phyloP scores from a whole-genome alignment of 495 filamentous ascomycete genomes.

The Aspergillus bridgeri region DNA sequence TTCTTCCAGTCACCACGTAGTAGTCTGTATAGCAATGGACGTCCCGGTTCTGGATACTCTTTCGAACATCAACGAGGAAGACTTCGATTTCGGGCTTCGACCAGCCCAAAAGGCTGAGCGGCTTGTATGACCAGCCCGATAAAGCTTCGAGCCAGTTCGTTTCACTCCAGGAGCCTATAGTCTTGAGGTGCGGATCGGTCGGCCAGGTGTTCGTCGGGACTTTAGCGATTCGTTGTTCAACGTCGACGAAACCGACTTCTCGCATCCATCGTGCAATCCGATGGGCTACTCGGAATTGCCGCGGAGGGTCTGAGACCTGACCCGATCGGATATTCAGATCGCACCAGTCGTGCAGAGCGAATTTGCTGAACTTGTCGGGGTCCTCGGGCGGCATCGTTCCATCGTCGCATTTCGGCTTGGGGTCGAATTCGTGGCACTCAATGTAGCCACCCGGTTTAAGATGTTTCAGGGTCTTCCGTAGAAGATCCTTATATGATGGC shows the following conservation, averaged over 20 bases:
- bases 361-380: conserved; percentile 39
- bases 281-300: conserved; percentile 51
- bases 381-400: conserved; percentile 51
- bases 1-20: conserved; percentile 53
- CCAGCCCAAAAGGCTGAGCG: conserved; percentile 41
- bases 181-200: conserved; percentile 48
- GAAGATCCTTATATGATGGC: conserved; percentile 36
- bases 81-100: conserved; percentile 53
- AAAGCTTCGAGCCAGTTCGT: conserved; percentile 40
- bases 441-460: conserved; percentile 64
- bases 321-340: conserved; percentile 46
- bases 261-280: conserved; percentile 53
- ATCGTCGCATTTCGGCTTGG: conserved; percentile 59
- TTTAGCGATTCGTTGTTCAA: conserved; percentile 53
- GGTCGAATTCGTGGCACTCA: conserved; percentile 60
- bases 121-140: conserved; percentile 48
- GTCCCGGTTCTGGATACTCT: conserved; percentile 48
- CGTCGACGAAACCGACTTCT: conserved; percentile 61
- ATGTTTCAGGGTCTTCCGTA: conserved; percentile 44
- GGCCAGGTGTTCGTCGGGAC: conserved; percentile 61
- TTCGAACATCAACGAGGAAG: conserved; percentile 56
- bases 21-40: conserved; percentile 55
- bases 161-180: conserved; percentile 44
- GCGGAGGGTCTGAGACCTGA: conserved; percentile 42
- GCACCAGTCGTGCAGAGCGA: conserved; percentile 50